Percentiles rank a stretch among this genome's conserved stretches.
phyloP scores from a whole-genome alignment of 306 rosid species.

The Alnus glutinosa region DNA sequence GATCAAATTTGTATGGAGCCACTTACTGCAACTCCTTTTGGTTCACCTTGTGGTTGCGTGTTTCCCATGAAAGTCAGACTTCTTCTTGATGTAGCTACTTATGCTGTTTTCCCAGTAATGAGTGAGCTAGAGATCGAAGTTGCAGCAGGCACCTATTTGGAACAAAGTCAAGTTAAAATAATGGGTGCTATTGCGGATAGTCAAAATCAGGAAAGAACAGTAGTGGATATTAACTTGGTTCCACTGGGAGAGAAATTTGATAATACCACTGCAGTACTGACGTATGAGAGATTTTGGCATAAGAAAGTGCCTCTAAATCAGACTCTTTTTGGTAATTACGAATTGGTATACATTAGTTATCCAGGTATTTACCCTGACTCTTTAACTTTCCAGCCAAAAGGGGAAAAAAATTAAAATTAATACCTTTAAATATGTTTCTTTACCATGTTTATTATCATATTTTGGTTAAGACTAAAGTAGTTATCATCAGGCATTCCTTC shows the following conservation, averaged over 20 bases:
- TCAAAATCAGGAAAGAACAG: constrained; percentile 70
- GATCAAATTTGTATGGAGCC: constrained; percentile 81
- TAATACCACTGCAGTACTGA: constrained; percentile 71
- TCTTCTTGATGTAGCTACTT: constrained; percentile 72
- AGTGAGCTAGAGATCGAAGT: constrained; percentile 80
- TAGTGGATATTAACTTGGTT: constrained; percentile 81
- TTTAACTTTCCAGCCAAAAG: neutral
- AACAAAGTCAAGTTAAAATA: constrained; percentile 91
- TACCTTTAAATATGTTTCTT: constrained; percentile 22
- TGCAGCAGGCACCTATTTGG: constrained; percentile 81
- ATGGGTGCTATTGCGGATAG: constrained; percentile 90
- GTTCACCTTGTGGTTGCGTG: constrained; percentile 97
- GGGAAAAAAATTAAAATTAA: neutral
- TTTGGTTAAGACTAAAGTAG: constrained; percentile 42
- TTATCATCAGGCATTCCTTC: constrained; percentile 72
- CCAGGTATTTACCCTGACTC: constrained; percentile 63
- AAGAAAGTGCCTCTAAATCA: constrained; percentile 71
- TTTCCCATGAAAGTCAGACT: constrained; percentile 88
- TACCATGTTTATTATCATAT: constrained; percentile 22
- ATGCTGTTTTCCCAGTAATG: constrained; percentile 73
- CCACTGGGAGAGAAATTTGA: constrained; percentile 91
- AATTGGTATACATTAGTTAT: constrained; percentile 57
- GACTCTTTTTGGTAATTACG: constrained; percentile 75
- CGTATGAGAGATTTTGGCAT: constrained; percentile 64
- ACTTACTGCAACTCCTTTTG: constrained; percentile 74